These are phyloP conservation scores for Boletus sp. DNA, from an alignment of 768 basidiomycete species.

Conservation along the genomic window DNA sequence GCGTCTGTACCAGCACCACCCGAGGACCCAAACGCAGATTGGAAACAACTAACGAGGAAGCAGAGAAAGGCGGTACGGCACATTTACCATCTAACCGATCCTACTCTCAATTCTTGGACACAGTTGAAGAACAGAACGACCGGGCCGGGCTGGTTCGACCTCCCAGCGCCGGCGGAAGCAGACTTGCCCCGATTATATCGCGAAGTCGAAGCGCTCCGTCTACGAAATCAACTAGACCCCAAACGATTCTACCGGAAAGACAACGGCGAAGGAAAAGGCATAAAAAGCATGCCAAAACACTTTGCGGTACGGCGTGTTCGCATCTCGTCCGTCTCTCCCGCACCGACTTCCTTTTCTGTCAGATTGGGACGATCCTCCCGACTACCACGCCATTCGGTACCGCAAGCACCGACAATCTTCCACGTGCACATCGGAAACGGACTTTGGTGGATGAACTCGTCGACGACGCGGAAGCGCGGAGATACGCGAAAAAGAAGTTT, in stretches of 20 bases:
- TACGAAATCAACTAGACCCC: conserved; percentile 87
- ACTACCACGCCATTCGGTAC: conserved; percentile 71
- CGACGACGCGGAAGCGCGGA: conserved; percentile 80
- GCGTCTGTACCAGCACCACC: conserved; percentile 57
- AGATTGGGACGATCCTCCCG: conserved; percentile 81
- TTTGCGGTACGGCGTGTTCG: conserved; percentile 65
- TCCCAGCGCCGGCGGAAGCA: conserved; percentile 78
- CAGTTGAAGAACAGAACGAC: conserved; percentile 72
- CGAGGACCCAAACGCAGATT: conserved; percentile 57
- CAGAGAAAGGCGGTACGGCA: conserved; percentile 65
- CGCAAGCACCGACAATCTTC: conserved; percentile 67
- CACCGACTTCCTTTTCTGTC: conserved; percentile 10
- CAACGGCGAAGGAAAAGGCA: conserved; percentile 79
- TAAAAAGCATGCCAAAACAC: conserved; percentile 82
- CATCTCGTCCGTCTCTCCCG: conserved; percentile 1
- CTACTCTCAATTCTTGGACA: neutral
- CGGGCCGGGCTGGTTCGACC: conserved; percentile 84
- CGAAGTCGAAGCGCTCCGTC: conserved; percentile 83
- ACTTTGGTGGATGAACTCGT: conserved; percentile 87
- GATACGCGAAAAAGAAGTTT: conserved; percentile 92
- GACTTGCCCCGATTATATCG: conserved; percentile 77
- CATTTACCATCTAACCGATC: neutral
- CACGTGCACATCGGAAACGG: conserved; percentile 68
- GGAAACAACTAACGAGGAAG: conserved; percentile 69
- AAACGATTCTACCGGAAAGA: conserved; percentile 91